Conservation (phyloP, 495 filamentous ascomycete species). For the Lepidopterella palustris region DNA sequence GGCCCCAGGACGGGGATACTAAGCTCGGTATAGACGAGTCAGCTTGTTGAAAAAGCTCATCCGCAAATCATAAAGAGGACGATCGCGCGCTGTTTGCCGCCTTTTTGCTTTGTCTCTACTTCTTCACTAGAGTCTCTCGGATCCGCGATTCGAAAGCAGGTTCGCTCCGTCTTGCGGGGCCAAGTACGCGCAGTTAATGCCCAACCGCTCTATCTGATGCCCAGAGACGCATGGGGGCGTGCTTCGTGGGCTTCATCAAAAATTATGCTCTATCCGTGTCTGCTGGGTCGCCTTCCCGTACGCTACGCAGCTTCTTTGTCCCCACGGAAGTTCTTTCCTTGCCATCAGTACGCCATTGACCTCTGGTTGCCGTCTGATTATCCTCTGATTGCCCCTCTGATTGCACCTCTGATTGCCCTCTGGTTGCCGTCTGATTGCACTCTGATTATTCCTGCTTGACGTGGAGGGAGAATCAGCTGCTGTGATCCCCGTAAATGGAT, state of each 20-base stretch:
- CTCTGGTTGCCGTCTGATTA: not conserved
- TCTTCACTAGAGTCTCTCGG: not conserved
- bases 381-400: not conserved
- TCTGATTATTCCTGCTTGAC: too few species aligned
- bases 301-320: not conserved
- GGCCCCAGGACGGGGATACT: not conserved
- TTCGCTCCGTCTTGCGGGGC: not conserved
- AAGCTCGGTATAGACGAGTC: too few species aligned
- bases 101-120: not conserved
- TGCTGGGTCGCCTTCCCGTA: not conserved
- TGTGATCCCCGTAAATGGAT: not conserved
- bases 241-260: not conserved
- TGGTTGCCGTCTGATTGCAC: too few species aligned
- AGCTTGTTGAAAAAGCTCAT: too few species aligned
- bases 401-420: not conserved
- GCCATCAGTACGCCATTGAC: not conserved
- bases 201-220: not conserved
- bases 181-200: not conserved
- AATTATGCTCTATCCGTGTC: not conserved
- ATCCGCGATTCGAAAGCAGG: not conserved
- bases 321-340: not conserved
- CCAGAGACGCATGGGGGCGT: not conserved
- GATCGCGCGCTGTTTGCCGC: not conserved
- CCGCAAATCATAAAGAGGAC: not conserved
- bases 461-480: too few species aligned